Percentiles rank a stretch among this genome's conserved stretches.
phyloP scores from a whole-genome alignment of 2,329 filamentous ascomycete species.

The Cladobotryum protrusum region DNA sequence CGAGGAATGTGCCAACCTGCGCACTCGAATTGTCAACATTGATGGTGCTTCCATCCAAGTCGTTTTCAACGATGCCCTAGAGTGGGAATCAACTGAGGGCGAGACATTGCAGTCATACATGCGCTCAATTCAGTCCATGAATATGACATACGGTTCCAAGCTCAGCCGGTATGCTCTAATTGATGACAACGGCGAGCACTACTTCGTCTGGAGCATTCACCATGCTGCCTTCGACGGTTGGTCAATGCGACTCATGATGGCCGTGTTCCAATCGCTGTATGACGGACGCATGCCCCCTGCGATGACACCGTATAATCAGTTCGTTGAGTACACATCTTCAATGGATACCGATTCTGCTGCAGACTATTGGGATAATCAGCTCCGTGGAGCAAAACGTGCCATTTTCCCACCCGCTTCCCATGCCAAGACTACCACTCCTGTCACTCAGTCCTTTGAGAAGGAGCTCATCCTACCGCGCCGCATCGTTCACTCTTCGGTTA shows the following conservation, averaged over 20 bases:
- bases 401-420: background rate
- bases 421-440: too few species aligned
- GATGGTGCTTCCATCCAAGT: constrained; percentile 1
- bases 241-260: constrained; percentile 1
- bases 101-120: too few species aligned
- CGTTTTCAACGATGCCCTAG: constrained; percentile 2
- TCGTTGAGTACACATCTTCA: background rate
- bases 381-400: background rate
- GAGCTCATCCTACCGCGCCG: background rate
- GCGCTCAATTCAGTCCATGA: too few species aligned
- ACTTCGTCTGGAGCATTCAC: background rate
- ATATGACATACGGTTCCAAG: constrained; percentile 7
- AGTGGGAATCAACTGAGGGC: too few species aligned
- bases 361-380: background rate
- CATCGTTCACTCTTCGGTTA: background rate
- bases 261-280: constrained; percentile 7
- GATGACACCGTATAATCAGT: background rate
- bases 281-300: background rate
- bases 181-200: background rate
- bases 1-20: constrained; percentile 6
- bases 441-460: background rate
- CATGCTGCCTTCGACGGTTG: constrained; percentile 16
- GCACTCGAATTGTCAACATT: constrained; percentile 5
- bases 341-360: background rate
- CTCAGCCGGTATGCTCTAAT: constrained; percentile 7